phyloP scores from a whole-genome alignment of 441 rosid genomes.

The Croton setiger region DNA sequence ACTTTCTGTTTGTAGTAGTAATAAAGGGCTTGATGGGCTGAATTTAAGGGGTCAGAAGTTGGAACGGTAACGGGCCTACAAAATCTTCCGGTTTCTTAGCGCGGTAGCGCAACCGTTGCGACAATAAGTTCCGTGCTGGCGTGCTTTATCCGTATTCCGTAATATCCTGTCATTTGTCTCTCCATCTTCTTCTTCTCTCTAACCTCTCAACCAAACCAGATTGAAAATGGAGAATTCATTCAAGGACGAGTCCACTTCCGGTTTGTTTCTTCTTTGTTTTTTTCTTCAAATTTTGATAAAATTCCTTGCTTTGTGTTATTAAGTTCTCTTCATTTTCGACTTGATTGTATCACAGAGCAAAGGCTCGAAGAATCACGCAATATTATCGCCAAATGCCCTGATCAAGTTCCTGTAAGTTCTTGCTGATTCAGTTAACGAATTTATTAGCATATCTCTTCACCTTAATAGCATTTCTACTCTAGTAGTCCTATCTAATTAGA shows the following conservation, averaged over 20 bases:
- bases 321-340: not conserved
- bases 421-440: not conserved
- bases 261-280: constrained; percentile 34
- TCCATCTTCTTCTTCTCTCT: not conserved
- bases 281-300: not conserved
- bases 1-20: not conserved
- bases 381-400: constrained; percentile 60
- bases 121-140: not conserved
- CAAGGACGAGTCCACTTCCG: constrained; percentile 67
- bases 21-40: not conserved
- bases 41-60: not conserved
- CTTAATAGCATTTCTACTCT: too few relatives aligned
- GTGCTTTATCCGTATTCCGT: not conserved
- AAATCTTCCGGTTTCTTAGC: not conserved
- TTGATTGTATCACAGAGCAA: constrained; percentile 42
- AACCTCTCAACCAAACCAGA: not conserved
- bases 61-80: not conserved
- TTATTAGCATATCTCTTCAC: not conserved
- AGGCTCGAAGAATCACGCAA: constrained; percentile 65
- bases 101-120: too few relatives aligned
- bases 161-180: not conserved
- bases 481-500: not conserved
- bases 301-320: not conserved
- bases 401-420: constrained; percentile 66
- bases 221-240: constrained; percentile 43